Evolutionary conservation across 805 yeast species (phyloP), one percentile per base, ranked within the genome.

Genomic region (Lipomyces mesembrius): DNA sequence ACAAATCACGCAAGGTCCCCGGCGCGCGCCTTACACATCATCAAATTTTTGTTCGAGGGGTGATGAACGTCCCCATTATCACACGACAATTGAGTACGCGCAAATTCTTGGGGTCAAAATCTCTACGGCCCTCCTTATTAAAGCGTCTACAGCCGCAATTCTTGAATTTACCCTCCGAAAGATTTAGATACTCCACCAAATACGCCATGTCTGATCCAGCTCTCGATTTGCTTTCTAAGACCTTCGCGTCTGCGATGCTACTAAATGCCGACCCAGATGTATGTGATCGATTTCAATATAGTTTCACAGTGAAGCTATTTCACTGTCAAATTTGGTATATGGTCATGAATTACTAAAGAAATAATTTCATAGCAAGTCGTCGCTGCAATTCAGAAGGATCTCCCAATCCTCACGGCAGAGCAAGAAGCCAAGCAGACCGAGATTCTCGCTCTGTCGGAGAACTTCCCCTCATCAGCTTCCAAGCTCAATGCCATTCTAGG

Each of bases 401-500:
- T 72, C 27, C 70, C 74, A 61, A 76, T 77, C 60, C 74, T 77
- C 59, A 60, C 73, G 27, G 85, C 83, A 64, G 66, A 74, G 54
- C 90, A 88, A 80, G 82, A 83, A 75, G 97, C 97, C 27, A 82
- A 88, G 72, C 83, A 85, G 70, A 84, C 92, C 43, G 97, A 93
- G 79, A 90, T 94, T 88, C 82, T 83, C 66, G 87, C 96, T 3
- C 82, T 92, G 61, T 83, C 93, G n/a, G 78, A 81, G 65, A 83
- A 88, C 73, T 79, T 90, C 70, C 87, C 89, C 57, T 83, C 80
- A 62, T 76, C 84, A 64, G 77, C 81, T n/a, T 81, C 65, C 14
- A 75, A 85, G 64, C 84, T 95, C 73, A 93, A 93, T 79, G 85
- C 86, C 66, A 80, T 83, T 60, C 84, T 94, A 74, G 88, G 89